Percentiles rank a stretch among this genome's conserved stretches.
Evolutionary conservation across 805 yeast genomes (phyloP).

Genomic region (Kuraishia ogatae): DNA sequence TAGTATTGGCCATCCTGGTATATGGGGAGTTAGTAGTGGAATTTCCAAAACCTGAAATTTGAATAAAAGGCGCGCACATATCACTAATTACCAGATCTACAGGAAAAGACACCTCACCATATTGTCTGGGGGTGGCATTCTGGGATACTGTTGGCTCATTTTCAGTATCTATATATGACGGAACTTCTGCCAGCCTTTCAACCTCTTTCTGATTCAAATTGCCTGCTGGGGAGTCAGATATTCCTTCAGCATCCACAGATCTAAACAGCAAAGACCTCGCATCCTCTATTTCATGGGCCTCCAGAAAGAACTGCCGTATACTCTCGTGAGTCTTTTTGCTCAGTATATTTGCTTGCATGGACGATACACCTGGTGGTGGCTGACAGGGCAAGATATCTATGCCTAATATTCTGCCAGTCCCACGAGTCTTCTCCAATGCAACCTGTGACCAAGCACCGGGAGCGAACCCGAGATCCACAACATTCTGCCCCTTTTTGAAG

Average conservation of each 20-base stretch:
- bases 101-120: constrained; percentile 19
- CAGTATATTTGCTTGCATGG: constrained; percentile 84
- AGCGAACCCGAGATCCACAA: constrained; percentile 86
- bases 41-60: constrained; percentile 40
- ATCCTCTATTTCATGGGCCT: constrained; percentile 2
- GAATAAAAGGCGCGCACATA: constrained; percentile 68
- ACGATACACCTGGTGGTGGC: constrained; percentile 74
- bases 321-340: constrained; percentile 52
- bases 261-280: background rate
- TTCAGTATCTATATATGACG: constrained; percentile 22
- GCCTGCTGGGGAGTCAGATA: background rate
- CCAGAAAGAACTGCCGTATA: constrained; percentile 41
- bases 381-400: constrained; percentile 72
- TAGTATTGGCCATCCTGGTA: constrained; percentile 88
- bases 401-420: constrained; percentile 57
- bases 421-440: constrained; percentile 44
- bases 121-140: background rate
- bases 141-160: constrained; percentile 6
- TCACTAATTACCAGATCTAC: constrained; percentile 70
- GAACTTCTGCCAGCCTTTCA: constrained; percentile 8
- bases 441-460: constrained; percentile 96
- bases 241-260: background rate
- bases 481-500: constrained; percentile 46
- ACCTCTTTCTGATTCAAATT: no score
- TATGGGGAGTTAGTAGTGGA: constrained; percentile 72